Conservation (phyloP, 2,329 filamentous ascomycete species). For the Xylaria sp. region DNA sequence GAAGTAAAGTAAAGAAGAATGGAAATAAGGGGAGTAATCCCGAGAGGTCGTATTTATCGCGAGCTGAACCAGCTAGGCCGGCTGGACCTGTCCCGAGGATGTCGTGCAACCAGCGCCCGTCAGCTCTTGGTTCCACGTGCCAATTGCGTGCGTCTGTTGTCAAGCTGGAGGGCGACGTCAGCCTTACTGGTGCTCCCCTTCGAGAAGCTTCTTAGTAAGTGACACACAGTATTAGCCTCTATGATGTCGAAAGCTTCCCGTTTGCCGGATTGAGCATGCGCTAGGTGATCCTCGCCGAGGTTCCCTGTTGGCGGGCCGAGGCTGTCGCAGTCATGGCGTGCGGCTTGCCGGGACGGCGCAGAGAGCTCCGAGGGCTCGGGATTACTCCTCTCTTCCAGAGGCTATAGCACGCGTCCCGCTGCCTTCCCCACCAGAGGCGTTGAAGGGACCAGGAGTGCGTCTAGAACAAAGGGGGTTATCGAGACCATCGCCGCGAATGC, state of each 20-base stretch:
- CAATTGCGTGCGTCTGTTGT: slow-evolving; percentile 15
- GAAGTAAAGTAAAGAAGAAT: neutral
- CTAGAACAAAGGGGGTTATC: no score
- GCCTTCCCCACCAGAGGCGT: neutral
- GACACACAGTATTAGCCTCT: neutral
- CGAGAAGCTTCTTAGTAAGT: slow-evolving; percentile 9
- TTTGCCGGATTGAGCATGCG: neutral
- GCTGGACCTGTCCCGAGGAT: slow-evolving; percentile 7
- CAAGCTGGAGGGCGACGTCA: neutral
- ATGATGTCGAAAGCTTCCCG: no score
- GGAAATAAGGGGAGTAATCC: neutral
- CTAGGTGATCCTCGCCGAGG: neutral
- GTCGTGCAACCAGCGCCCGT: slow-evolving; percentile 19
- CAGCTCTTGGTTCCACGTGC: slow-evolving; percentile 14
- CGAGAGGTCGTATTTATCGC: neutral
- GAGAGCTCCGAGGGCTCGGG: neutral
- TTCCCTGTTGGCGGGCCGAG: neutral
- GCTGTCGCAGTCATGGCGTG: neutral
- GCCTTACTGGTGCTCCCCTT: neutral
- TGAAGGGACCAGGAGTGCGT: no score
- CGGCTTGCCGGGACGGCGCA: neutral
- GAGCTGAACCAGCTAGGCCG: neutral
- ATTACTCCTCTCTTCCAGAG: no score
- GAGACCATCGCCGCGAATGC: neutral
- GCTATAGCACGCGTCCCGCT: no score